A percentile compares a stretch with the other conserved stretches of the same genome.
Conservation (phyloP, 768 basidiomycete genomes). For the Lentinula detonsa region DNA sequence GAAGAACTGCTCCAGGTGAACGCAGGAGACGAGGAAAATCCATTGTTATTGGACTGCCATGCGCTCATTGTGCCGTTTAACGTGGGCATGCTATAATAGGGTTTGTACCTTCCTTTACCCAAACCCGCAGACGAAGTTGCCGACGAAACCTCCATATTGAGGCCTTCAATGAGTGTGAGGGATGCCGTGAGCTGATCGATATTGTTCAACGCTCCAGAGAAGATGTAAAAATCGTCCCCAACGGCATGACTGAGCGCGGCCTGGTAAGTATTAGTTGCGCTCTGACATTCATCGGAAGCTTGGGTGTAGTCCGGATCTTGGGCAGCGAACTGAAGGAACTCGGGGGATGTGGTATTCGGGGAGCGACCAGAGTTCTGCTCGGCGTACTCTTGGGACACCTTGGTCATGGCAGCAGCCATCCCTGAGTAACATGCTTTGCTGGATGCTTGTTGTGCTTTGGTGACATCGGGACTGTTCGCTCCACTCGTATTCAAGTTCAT, state of each 20-base stretch:
- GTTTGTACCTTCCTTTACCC: background rate
- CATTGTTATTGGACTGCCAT: background rate
- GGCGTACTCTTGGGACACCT: background rate
- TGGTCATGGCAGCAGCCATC: background rate
- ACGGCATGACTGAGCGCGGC: background rate
- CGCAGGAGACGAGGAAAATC: background rate
- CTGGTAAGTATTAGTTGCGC: background rate
- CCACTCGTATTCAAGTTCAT: constrained; percentile 1
- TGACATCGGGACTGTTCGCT: background rate
- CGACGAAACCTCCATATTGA: constrained; percentile 1
- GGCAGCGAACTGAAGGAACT: background rate
- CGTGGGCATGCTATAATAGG: background rate
- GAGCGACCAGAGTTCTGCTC: background rate
- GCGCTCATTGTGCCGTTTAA: background rate
- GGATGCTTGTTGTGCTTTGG: background rate
- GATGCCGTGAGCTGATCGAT: background rate
- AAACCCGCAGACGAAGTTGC: background rate
- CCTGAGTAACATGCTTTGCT: background rate
- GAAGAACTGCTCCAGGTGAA: background rate
- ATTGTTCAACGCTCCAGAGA: constrained; percentile 1
- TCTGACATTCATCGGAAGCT: background rate
- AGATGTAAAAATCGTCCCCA: constrained; percentile 1
- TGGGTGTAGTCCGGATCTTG: background rate
- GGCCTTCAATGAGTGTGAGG: background rate
- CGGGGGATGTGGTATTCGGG: background rate